phyloP scores from a whole-genome alignment of 495 filamentous ascomycete genomes.

The Podospora pseudopauciseta region DNA sequence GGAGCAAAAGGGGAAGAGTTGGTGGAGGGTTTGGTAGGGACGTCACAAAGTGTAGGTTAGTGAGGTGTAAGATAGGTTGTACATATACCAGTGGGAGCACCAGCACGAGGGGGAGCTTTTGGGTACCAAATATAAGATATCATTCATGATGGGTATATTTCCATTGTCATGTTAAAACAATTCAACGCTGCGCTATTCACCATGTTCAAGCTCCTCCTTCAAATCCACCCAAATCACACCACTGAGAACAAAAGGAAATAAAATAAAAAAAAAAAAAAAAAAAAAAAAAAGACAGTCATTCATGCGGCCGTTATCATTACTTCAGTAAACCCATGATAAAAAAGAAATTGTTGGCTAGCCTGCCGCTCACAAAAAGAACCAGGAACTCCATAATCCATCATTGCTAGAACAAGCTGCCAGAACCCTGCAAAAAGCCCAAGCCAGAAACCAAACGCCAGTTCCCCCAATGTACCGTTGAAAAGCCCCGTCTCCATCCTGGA shows the following conservation, averaged over 20 bases:
- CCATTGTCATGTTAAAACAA: background rate
- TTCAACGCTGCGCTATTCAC: background rate
- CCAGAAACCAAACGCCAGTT: background rate
- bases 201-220: background rate
- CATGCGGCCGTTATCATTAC: background rate
- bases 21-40: constrained; percentile 53
- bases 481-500: background rate
- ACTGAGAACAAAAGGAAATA: background rate
- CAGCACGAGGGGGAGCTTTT: background rate
- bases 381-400: background rate
- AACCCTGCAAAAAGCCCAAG: background rate
- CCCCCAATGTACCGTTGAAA: background rate
- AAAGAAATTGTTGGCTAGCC: background rate
- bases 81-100: background rate
- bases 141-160: background rate
- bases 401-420: background rate
- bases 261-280: background rate
- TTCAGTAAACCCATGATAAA: background rate
- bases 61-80: background rate
- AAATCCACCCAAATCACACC: background rate
- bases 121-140: background rate
- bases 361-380: background rate
- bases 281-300: background rate
- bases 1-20: constrained; percentile 34
- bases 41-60: background rate